Conservation (phyloP, 179 eudicot genomes). For the Spergularia azorica region DNA sequence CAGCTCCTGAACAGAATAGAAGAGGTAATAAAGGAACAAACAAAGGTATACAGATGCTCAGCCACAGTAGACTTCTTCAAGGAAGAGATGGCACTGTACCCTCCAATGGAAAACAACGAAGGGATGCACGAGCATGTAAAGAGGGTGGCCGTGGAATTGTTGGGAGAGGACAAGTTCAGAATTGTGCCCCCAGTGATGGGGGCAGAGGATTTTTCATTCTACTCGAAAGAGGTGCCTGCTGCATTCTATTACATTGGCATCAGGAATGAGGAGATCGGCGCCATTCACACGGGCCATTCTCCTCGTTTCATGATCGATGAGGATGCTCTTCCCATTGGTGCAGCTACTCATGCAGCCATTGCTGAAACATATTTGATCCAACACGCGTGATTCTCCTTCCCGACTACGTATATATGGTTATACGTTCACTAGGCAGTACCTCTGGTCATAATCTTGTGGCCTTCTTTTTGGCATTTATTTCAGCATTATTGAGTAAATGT, state of each 20-base stretch:
- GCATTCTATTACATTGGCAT: conserved; percentile 68
- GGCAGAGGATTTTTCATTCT: conserved; percentile 86
- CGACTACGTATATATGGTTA: no score
- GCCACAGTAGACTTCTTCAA: conserved; percentile 71
- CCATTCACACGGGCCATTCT: conserved; percentile 59
- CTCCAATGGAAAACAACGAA: conserved; percentile 64
- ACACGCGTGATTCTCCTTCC: no score
- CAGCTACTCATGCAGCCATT: conserved; percentile 75
- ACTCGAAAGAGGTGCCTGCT: conserved; percentile 58
- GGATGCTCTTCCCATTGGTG: conserved; percentile 66
- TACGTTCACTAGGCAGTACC: no score
- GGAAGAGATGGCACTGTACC: conserved; percentile 55
- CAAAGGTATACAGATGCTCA: conserved; percentile 54
- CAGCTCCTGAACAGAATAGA: conserved; percentile 57
- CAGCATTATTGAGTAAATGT: no score
- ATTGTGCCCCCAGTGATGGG: conserved; percentile 67
- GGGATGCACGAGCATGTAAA: conserved; percentile 60
- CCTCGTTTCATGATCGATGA: conserved; percentile 79
- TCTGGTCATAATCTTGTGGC: no score
- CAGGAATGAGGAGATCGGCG: conserved; percentile 60
- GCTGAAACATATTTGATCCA: conserved; percentile 60
- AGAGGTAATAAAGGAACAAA: conserved; percentile 72
- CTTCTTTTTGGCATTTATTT: no score
- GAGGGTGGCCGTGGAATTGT: conserved; percentile 49
- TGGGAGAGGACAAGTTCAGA: conserved; percentile 45